These are phyloP conservation scores for Polychaeton citri DNA, from an alignment of 2,329 filamentous ascomycete genomes.

Conservation along the genomic window DNA sequence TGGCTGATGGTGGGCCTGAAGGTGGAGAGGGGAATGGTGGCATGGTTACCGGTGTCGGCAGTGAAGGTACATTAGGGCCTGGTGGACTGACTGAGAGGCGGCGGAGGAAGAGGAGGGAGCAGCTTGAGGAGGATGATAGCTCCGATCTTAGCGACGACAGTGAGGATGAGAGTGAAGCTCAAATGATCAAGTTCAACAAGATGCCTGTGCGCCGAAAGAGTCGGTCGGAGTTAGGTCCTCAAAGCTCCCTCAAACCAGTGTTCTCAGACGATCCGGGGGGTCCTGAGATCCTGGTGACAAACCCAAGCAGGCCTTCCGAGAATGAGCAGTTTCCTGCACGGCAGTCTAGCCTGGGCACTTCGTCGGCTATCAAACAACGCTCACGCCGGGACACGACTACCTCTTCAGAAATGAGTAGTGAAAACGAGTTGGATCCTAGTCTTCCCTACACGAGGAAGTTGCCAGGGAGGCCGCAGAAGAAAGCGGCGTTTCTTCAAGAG, in stretches of 20 bases:
- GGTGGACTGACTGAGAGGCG: conserved; percentile 39
- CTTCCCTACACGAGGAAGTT: conserved; percentile 51
- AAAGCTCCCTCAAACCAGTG: background rate
- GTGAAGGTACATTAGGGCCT: conserved; percentile 54
- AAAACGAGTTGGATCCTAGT: conserved; percentile 58
- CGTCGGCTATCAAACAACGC: conserved; percentile 53
- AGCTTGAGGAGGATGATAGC: conserved; percentile 75
- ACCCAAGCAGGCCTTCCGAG: conserved; percentile 37
- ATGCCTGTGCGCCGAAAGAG: conserved; percentile 52
- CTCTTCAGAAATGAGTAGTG: conserved; percentile 70
- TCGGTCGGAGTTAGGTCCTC: background rate
- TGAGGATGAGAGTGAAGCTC: conserved; percentile 57
- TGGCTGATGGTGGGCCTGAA: conserved; percentile 46
- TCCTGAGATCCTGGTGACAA: conserved; percentile 28
- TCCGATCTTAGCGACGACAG: conserved; percentile 76
- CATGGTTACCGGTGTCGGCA: conserved; percentile 54
- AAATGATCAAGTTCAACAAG: conserved; percentile 92
- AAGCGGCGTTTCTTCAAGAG: conserved; percentile 39
- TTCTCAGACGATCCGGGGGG: conserved; percentile 5
- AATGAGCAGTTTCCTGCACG: conserved; percentile 31
- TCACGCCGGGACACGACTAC: conserved; percentile 63
- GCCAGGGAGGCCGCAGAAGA: conserved; percentile 39
- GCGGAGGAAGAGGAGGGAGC: conserved; percentile 55
- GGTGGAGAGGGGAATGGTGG: conserved; percentile 59
- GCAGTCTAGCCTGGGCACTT: conserved; percentile 56